Evolutionary conservation across 2,329 filamentous ascomycete genomes (phyloP), one percentile per base, ranked within the genome.

Genomic region (Thielaviopsis punctulata): DNA sequence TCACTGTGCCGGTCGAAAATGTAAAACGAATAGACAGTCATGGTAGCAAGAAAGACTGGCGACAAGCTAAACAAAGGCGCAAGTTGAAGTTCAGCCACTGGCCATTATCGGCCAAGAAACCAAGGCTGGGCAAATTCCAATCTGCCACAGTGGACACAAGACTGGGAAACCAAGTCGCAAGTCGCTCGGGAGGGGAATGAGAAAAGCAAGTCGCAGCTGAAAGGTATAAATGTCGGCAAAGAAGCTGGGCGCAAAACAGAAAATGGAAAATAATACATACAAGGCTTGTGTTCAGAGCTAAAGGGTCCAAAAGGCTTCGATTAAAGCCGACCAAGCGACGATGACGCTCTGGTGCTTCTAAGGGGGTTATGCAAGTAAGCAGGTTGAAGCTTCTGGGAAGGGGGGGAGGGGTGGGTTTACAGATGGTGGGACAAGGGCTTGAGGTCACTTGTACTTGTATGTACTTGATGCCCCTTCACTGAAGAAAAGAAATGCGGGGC

Each of bases 1-100:
- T n/a, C n/a, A 95, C 92, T 95, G 69, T 98, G 92, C 59, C 92
- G 84, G 70, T 98, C 92, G 66, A 98, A 98, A 64, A 98, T 95
- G 74, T 95, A 95, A 70, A 98, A 95, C 55, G 88, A 89, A 70
- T 93, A 96, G 67, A 96, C 85, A 56, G 84, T 82, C 92, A 98
- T 96, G 63, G 60, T 71, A 65, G 59, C 1, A 3, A 18, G 13
- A 4, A 45, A 19, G 9, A 25, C 4, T 45, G 33, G 49, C 46
- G 47, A 33, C 27, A 33, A 36, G 15, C 48, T 43, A 50, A 23
- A 36, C 23, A 48, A 43, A 41, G 48, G 43, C 43, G 36, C 36
- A 22, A 50, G 22, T 41, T 41, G 23, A 27, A 24, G 24, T 50
- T 50, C 48, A 44, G 48, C 25, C 36, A 50, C 21, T 36, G 15